Conservation (phyloP, 192 early-diverging fungal species). For the Podila clonocystis region DNA sequence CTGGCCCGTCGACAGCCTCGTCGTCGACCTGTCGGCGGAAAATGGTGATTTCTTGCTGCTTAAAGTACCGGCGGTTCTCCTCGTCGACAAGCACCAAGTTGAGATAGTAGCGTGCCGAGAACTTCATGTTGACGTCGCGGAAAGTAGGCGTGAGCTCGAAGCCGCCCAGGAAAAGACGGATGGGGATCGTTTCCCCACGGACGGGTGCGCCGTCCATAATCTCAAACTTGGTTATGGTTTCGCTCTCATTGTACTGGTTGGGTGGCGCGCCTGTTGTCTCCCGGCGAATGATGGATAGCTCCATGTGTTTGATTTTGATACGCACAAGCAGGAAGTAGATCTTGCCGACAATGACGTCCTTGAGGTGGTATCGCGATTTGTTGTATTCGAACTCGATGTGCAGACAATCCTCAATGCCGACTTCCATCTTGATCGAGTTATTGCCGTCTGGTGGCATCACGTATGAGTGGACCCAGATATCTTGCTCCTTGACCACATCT, state of each 20-base stretch:
- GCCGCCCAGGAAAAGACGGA: constrained; percentile 95
- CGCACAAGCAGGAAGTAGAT: constrained; percentile 99
- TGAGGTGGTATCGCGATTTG: constrained; percentile 97
- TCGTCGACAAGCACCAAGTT: constrained; percentile 99
- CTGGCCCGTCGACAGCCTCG: constrained; percentile 13
- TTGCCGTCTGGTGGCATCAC: constrained; percentile 91
- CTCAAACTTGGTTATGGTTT: constrained; percentile 99
- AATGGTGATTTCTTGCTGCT: constrained; percentile 97
- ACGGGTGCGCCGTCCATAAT: constrained; percentile 99
- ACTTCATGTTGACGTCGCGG: constrained; percentile 99
- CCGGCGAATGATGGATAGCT: constrained; percentile 96
- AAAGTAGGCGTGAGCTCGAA: constrained; percentile 99
- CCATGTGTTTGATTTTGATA: constrained; percentile 99
- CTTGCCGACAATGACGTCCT: constrained; percentile 99
- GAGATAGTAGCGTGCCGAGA: constrained; percentile 97
- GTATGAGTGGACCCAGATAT: constrained; percentile 99
- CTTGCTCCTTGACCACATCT: constrained; percentile 91
- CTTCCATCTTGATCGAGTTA: constrained; percentile 99
- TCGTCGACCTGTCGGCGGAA: constrained; percentile 65
- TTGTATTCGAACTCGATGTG: constrained; percentile 99
- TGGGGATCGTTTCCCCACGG: constrained; percentile 96
- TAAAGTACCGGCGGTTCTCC: constrained; percentile 98
- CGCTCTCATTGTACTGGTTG: constrained; percentile 98
- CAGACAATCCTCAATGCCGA: constrained; percentile 98
- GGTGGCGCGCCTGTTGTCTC: constrained; percentile 97